Evolutionary conservation across 106 monocot species (phyloP), one percentile per base, ranked within the genome.

Genomic region (Dioscorea alata): DNA sequence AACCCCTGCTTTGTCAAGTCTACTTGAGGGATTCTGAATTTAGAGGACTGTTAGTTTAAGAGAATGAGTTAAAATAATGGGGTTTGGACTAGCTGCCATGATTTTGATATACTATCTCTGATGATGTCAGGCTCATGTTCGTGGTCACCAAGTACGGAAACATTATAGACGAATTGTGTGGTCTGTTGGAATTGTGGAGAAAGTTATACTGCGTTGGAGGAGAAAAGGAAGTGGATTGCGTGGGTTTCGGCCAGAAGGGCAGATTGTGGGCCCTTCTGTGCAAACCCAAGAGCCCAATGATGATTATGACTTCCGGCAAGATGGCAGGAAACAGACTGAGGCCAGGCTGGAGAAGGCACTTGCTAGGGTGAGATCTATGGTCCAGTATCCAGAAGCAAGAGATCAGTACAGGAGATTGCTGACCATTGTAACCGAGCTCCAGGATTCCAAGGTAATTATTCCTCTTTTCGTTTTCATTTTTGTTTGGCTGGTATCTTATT

Each of bases 311-410:
- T 87, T 92, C 75, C 68, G 92, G 67, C 75, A 81, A 73, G 85
- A 82, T 66, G 97, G 97, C 6, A 84, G 91, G 69, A 88, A 79
- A 20, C 92, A 97, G 75, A 89, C 80, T 10, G 97, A 97, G 60
- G 97, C 69, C 8, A 84, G 85, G 50, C 33, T 97, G 52, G 83
- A 87, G 65, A 97, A 85, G 66, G 97, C 97, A 50, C 92, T 97
- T 66, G 92, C 89, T 24, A 84, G 97, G 69, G 97, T 97, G 35
- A 92, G 90, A 56, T 97, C 97, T 61, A 97, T 97, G 97, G 97
- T 81, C 57, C 97, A 92, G 51, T 97, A 97, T 69, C 92, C 97
- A 54, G 97, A 97, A 73, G 97, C 97, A 23, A 84, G 92, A 74
- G 97, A 89, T 78, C 97, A 97, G 71, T 97, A 97, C 57, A 50